Evolutionary conservation across 1,284 basidiomycete species (phyloP), one percentile per base, ranked within the genome.

Genomic region (Microbotryum silenes-acaulis): DNA sequence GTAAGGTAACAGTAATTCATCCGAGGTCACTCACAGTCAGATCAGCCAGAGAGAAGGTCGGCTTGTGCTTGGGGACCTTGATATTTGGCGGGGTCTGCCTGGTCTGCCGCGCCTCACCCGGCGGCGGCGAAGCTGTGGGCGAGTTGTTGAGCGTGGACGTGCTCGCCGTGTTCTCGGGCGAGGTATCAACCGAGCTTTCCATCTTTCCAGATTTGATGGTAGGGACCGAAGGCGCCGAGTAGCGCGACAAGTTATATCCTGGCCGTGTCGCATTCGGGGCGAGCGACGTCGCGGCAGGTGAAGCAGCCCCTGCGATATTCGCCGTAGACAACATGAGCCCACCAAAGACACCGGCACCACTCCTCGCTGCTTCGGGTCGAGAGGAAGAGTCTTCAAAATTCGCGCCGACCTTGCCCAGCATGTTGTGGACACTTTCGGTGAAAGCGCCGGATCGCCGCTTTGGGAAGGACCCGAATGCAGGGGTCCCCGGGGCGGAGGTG

Each of bases 251-350:
- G 63, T 81, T 81, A 71, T 83, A 89, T 8, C 87, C 87, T 4
- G 84, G 81, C 44, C 83, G 76, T 69, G 82, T 82, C n/a, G 84
- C 76, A 59, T 84, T 81, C 10, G 87, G 85, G 23, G 82, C 84
- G 21, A 89, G 76, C 25, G 78, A 78, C 23, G 80, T 79, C 9
- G 78, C 74, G 5, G 73, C 69, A 0, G 86, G 86, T 0, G 84
- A 81, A 5, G 84, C 85, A 6, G 65, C 51, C 21, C 71, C 71
- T 21, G 69, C 64, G 25, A 71, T 45, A 50, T 64, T 63, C 3
- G 83, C 85, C 0, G 87, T 85, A 63, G 82, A 84, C 27, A 86
- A 83, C 48, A 90, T 83, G 51, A 90, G 79, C 8, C 85, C 81
- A 14, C 86, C 87, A 69, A 88, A 82, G 0, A 86, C 86, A 6